phyloP scores from a whole-genome alignment of 1,284 basidiomycete genomes.

The Peniophora sp. region DNA sequence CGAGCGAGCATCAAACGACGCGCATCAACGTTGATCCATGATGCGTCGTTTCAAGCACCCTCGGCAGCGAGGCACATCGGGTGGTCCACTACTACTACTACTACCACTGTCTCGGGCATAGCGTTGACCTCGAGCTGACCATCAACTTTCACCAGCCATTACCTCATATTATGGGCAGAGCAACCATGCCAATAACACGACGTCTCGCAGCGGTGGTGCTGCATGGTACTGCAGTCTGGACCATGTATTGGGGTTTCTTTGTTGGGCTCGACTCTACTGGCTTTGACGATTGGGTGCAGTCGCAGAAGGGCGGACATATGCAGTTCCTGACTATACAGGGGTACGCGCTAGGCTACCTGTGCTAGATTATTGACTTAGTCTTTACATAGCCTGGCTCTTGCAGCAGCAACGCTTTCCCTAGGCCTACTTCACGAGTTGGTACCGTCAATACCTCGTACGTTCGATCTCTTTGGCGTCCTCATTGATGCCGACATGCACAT shows the following conservation, averaged over 20 bases:
- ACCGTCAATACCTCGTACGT: conserved; percentile 28
- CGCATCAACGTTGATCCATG: no score
- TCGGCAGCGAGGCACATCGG: no score
- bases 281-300: conserved; percentile 29
- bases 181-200: not conserved
- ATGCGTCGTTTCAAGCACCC: no score
- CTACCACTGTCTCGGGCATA: no score
- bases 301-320: conserved; percentile 55
- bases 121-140: no score
- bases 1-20: no score
- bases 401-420: conserved; percentile 43
- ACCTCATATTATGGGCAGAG: no score
- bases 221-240: conserved; percentile 30
- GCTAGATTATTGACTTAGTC: not conserved
- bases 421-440: conserved; percentile 42
- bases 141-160: no score
- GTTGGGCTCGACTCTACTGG: conserved; percentile 24
- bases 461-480: not conserved
- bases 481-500: conserved; percentile 2
- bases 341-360: conserved; percentile 27
- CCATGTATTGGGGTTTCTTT: conserved; percentile 43
- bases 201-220: conserved; percentile 17
- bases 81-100: no score
- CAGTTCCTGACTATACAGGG: conserved; percentile 76
- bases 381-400: conserved; percentile 34